Conservation (phyloP, 177 flowering plant species). For the Telopea speciosissima region DNA sequence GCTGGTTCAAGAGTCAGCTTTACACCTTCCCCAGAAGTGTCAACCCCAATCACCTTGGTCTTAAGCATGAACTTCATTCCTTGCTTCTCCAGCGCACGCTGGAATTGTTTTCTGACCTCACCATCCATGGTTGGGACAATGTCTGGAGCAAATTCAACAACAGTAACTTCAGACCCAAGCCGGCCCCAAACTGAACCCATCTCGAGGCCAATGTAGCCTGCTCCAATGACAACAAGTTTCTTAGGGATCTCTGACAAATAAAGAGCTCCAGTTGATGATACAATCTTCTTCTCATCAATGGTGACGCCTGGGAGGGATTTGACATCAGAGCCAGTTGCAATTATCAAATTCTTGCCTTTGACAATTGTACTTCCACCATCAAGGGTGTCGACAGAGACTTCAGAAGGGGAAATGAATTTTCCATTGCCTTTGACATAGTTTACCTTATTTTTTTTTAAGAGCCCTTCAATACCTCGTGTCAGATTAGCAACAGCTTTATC, state of each 20-base stretch:
- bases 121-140: neutral
- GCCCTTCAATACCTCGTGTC: neutral
- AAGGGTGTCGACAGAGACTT: neutral
- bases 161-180: neutral
- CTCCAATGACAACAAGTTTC: neutral
- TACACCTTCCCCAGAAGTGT: neutral
- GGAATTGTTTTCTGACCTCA: neutral
- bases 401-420: neutral
- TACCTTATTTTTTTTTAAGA: neutral
- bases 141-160: neutral
- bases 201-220: neutral
- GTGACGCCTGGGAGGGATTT: neutral
- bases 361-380: neutral
- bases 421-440: neutral
- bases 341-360: neutral
- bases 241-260: neutral
- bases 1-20: neutral
- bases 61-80: neutral
- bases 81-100: neutral
- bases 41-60: neutral
- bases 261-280: neutral
- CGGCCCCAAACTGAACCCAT: neutral
- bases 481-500: neutral
- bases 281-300: neutral
- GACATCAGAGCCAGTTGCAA: neutral